A percentile compares a stretch with the other conserved stretches of the same genome.
Conservation (phyloP, 176 grass and related monocot species). For the Bonia amplexicaulis region DNA sequence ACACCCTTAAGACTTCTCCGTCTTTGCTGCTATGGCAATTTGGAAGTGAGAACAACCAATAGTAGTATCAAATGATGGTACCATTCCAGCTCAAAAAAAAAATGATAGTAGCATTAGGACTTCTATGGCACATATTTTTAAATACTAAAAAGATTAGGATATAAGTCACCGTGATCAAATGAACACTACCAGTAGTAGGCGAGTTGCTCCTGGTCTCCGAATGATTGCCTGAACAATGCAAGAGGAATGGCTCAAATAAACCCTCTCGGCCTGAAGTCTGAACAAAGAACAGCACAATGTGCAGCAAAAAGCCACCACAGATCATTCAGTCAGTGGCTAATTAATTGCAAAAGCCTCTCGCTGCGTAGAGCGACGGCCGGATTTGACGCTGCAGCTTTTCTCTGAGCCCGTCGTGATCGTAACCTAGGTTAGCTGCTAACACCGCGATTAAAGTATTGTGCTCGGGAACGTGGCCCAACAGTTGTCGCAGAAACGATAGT, state of each 20-base stretch:
- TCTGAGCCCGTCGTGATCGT: neutral
- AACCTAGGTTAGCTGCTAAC: constrained; percentile 29
- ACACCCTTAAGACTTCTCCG: too few relatives aligned
- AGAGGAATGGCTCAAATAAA: neutral
- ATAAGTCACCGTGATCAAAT: too few relatives aligned
- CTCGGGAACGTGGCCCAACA: neutral
- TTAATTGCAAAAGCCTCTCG: neutral
- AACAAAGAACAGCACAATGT: neutral
- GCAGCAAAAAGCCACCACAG: neutral
- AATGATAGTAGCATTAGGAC: too few relatives aligned
- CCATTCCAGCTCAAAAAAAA: too few relatives aligned
- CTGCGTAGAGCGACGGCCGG: neutral
- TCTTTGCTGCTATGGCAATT: too few relatives aligned
- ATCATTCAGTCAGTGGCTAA: neutral
- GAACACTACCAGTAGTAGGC: neutral
- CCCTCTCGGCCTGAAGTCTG: neutral
- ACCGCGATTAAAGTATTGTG: neutral
- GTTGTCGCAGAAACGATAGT: neutral
- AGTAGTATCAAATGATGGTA: too few relatives aligned
- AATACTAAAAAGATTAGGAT: too few relatives aligned
- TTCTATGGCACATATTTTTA: too few relatives aligned
- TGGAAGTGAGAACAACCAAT: too few relatives aligned
- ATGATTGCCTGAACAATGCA: neutral
- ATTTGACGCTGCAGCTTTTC: neutral
- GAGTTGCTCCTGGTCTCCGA: neutral